A percentile compares a stretch with the other conserved stretches of the same genome.
These are phyloP conservation scores for Pythium phragmiticola DNA, from an alignment of 352 stramenopile species.

Conservation along the genomic window DNA sequence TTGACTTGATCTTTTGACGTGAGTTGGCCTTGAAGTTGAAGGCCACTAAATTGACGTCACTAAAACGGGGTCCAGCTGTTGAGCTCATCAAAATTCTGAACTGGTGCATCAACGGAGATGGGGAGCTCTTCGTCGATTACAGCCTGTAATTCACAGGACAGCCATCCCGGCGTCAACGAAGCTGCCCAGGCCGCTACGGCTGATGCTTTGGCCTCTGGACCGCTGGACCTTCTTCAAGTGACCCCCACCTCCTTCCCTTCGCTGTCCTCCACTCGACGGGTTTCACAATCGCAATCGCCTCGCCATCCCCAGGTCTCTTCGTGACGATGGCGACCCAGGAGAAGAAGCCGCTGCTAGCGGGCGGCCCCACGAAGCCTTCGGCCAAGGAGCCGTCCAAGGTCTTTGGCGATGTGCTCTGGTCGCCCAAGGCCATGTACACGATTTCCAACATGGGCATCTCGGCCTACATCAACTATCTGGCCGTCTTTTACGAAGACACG, in stretches of 20 bases:
- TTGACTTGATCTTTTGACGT: no score
- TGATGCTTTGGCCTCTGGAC: not conserved
- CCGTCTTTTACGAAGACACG: conserved; percentile 72
- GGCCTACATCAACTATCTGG: conserved; percentile 73
- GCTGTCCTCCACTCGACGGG: not conserved
- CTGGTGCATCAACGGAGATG: conserved; percentile 10
- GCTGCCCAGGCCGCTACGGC: not conserved
- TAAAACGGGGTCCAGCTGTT: not conserved
- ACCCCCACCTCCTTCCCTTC: not conserved
- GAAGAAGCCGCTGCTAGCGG: not conserved
- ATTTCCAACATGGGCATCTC: conserved; percentile 60
- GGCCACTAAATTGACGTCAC: not conserved
- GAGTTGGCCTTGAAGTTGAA: not conserved
- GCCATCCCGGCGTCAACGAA: not conserved
- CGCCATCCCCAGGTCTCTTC: not conserved
- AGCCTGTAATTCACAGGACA: no score
- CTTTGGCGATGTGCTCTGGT: conserved; percentile 37
- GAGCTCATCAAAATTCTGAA: not conserved
- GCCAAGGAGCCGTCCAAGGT: conserved; percentile 7
- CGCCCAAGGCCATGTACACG: conserved; percentile 81
- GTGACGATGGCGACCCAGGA: not conserved
- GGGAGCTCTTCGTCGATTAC: not conserved
- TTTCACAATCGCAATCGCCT: not conserved
- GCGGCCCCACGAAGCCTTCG: not conserved
- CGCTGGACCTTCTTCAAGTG: not conserved